Evolutionary conservation across 1,284 basidiomycete species (phyloP), one percentile per base, ranked within the genome.

Genomic region (Anthracocystis walkeri): DNA sequence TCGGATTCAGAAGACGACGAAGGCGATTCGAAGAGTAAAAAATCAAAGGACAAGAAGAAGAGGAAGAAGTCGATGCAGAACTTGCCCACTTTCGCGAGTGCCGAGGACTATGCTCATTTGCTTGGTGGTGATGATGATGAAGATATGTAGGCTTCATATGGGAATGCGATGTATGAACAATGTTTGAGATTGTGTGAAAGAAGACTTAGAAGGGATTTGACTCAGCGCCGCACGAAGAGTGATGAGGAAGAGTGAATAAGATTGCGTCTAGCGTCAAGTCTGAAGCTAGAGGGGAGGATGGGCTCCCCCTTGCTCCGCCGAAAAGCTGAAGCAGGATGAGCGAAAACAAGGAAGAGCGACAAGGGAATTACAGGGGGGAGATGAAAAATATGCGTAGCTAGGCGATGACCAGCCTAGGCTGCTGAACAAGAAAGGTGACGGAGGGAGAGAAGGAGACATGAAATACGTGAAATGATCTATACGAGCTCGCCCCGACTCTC

Each of bases 101-200:
- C 96, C 75, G 96, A 98, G 72, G 96, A 97, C 78, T 99, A 97
- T 82, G 93, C 92, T 52, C 92, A 90, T 86, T 89, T 98, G 88
- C 95, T 98, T 3, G 80, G 60, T 23, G 76, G 59, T 74, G 94
- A 96, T 82, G 92, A 91, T 65, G 87, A 84, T 16, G 92, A 75
- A 41, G 58, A 76, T 33, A 41, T 64, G 62, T 79, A 66, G 20
- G 6, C 14, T 6, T 46, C 35, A 16, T 38, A 38, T 14, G 35
- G 35, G 35, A 38, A 38, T 38, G 2, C 14, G 16, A 38, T 14
- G 12, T 38, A 14, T 33, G 11, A 33, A 33, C 33, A 33, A 2
- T 33, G 33, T 4, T 7, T 7, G 33, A 38, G 12, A 38, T 14
- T 38, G 35, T 38, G 35, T 38, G 14, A 12, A 38, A 16, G 35